Percentiles rank a stretch among this genome's conserved stretches.
Evolutionary conservation across 2,329 filamentous ascomycete genomes (phyloP).

Genomic region (Cyclaneusma minus): DNA sequence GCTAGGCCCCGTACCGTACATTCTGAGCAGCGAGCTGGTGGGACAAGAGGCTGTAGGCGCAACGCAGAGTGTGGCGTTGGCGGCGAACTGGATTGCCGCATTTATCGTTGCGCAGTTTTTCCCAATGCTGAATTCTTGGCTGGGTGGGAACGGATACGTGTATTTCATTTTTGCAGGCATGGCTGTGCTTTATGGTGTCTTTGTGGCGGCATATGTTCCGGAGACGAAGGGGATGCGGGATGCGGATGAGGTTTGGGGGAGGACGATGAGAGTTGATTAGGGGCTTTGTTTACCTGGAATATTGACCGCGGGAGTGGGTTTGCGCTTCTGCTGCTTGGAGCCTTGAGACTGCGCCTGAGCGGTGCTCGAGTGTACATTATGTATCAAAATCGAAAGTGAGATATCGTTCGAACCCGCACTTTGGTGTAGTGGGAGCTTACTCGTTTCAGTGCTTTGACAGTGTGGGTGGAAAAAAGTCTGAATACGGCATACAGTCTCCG

Average conservation of each 20-base stretch:
- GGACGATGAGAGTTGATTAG: slow-evolving; percentile 38
- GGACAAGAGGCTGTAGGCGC: slow-evolving; percentile 82
- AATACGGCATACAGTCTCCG: too few species aligned
- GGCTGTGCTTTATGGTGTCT: slow-evolving; percentile 51
- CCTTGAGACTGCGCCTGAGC: too few species aligned
- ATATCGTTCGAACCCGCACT: too few species aligned
- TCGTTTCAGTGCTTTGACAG: too few species aligned
- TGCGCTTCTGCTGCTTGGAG: too few species aligned
- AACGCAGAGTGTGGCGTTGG: slow-evolving; percentile 76
- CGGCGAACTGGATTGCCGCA: slow-evolving; percentile 77
- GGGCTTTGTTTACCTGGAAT: slow-evolving; percentile 5
- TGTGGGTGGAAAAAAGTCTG: too few species aligned
- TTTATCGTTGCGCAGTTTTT: slow-evolving; percentile 94
- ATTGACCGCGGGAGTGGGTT: too few species aligned
- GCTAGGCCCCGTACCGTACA: slow-evolving; percentile 87
- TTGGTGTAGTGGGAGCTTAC: too few species aligned
- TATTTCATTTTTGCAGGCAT: slow-evolving; percentile 84
- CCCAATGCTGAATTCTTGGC: slow-evolving; percentile 53
- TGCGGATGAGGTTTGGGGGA: slow-evolving; percentile 82
- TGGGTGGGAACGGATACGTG: slow-evolving; percentile 62
- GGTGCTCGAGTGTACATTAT: too few species aligned
- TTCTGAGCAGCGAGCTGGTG: slow-evolving; percentile 82
- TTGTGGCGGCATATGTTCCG: slow-evolving; percentile 62
- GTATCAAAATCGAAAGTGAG: too few species aligned
- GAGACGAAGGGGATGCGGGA: slow-evolving; percentile 79